Base-by-base conservation (phyloP, 106 monocot species). In the Dioscorea zingiberensis region DNA sequence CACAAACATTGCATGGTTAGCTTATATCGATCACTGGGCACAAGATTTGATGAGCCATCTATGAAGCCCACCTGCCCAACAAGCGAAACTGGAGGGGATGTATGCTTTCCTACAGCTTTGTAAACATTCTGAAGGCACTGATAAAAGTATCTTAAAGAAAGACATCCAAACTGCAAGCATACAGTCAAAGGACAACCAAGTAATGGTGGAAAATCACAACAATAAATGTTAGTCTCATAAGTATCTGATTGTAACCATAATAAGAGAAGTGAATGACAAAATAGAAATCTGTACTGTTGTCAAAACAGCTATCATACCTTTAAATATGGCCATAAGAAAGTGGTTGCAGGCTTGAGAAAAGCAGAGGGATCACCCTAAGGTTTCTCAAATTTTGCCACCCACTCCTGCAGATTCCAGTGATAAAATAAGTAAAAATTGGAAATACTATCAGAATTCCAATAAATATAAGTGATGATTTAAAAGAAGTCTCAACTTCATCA, bases 341-440 rank as follows among this genome's bases (percentile, higher is more conserved):
- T 94, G 16, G 94, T 94, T 56, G 89, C 78, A 46, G 94, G 94
- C 65, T 84, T 87, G 68, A 90, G 32, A 68, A 94, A 94, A 10
- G 89, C 89, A 68, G 89, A 94, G 25, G 94, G 94, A 69, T 94
- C 78, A 45, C 94, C 82, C 69, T 94, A 90, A 14, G 94, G 94
- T 80, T 94, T 94, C 77, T 94, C 94, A 82, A 90, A 94, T 19
- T 84, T 86, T 28, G 86, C 83, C 14, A 94, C 82, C 89, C 86
- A 86, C 16, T 80, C 78, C 93, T 93, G 65, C 56, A 62, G 4
- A 70, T 18, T 54, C 58, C 21, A 11, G 8, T 70, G 26, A 54
- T 12, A 23, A 62, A 15, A 54, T 17, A 59, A 19, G 58, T 26
- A 59, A 26, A 59, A 59, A 24, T 59, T 59, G 59, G 59, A 59